Evolutionary conservation across 108 stramenopile genomes (phyloP).

Genomic region (Poteriospumella lacustris): DNA sequence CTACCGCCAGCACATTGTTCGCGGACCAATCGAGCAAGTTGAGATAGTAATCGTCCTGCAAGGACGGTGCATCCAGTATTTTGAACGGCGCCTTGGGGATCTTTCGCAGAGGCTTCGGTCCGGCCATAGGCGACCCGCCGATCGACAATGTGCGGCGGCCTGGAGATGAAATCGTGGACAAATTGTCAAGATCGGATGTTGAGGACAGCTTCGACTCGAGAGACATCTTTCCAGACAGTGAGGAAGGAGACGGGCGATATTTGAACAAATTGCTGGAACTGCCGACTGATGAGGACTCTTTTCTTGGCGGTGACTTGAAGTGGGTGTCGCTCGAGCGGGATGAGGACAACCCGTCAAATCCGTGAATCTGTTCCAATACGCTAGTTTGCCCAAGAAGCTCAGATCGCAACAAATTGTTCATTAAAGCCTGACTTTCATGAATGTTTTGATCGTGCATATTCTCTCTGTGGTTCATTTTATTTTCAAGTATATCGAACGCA

Average conservation of each 20-base stretch:
- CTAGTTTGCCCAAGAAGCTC: constrained; percentile 15
- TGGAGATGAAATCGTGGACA: not conserved
- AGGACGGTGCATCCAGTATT: constrained; percentile 94
- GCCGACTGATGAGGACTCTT: not conserved
- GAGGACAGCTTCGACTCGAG: not conserved
- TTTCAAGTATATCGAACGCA: constrained; percentile 19
- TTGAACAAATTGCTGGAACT: not conserved
- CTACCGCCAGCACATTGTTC: constrained; percentile 93
- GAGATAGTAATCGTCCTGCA: constrained; percentile 98
- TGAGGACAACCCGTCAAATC: not conserved
- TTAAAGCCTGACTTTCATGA: not conserved
- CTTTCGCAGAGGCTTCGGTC: not conserved
- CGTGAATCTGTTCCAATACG: not conserved
- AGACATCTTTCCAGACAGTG: not conserved
- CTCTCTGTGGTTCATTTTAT: not conserved
- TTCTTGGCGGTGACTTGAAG: not conserved
- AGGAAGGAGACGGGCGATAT: not conserved
- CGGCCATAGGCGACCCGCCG: not conserved
- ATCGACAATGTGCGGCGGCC: not conserved
- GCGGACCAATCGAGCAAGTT: constrained; percentile 94
- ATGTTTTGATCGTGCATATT: not conserved
- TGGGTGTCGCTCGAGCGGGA: not conserved
- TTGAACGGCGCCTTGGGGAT: constrained; percentile 91
- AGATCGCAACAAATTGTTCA: constrained; percentile 20
- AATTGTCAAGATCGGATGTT: not conserved